These are phyloP conservation scores for Phaffia tasmanica DNA, from an alignment of 768 basidiomycete genomes.

Conservation along the genomic window DNA sequence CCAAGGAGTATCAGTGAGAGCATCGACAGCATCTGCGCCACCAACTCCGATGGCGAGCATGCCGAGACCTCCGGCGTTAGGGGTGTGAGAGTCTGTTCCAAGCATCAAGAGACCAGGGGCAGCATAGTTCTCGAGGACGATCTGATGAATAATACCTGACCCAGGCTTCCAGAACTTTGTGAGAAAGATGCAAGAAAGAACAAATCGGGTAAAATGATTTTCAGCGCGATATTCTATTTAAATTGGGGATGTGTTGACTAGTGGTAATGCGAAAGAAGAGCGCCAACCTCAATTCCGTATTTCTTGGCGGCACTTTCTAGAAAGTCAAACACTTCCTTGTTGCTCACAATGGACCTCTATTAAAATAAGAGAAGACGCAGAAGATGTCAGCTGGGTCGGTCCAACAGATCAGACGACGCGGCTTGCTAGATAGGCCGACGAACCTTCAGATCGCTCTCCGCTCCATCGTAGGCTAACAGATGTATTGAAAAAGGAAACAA, in stretches of 20 bases:
- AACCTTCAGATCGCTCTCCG: slow-evolving; percentile 72
- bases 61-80: slow-evolving; percentile 93
- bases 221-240: background rate
- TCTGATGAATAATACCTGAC: slow-evolving; percentile 73
- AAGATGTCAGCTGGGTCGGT: slow-evolving; percentile 8
- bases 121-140: slow-evolving; percentile 94
- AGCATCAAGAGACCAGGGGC: slow-evolving; percentile 40
- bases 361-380: background rate
- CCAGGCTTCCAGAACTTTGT: slow-evolving; percentile 80
- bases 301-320: slow-evolving; percentile 71
- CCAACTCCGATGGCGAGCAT: slow-evolving; percentile 98
- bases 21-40: slow-evolving; percentile 95
- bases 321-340: slow-evolving; percentile 96
- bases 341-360: slow-evolving; percentile 70
- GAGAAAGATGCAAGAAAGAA: background rate
- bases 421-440: background rate
- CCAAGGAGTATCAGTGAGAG: slow-evolving; percentile 97
- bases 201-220: background rate
- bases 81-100: slow-evolving; percentile 80
- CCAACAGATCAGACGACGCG: background rate
- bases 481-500: too few species aligned
- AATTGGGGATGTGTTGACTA: too few species aligned
- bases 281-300: slow-evolving; percentile 56
- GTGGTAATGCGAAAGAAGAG: too few species aligned
- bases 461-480: slow-evolving; percentile 55